Base-by-base conservation (phyloP, 2,329 filamentous ascomycete species). In the Talaromyces marneffei region DNA sequence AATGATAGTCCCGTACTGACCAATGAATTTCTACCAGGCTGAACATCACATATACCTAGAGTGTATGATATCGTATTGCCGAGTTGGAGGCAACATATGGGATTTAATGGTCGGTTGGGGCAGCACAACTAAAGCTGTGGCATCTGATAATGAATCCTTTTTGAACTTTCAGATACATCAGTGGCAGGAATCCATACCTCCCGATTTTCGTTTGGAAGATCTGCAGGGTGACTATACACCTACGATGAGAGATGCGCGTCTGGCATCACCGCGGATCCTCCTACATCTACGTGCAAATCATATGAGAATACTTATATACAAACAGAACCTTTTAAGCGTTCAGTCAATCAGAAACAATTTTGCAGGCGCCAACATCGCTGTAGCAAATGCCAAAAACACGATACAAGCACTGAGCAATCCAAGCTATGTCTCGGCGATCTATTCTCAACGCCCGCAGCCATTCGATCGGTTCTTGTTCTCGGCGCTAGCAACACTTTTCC, bases 211-310 rank as follows among this genome's bases (percentile, higher is more conserved):
- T 77, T 80, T 90, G 78, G 67, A 82, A 73, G 74, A 83, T 71
- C 63, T 80, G 12, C 73, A 76, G 16, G 66, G 66, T 40, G 74
- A 67, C 59, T 71, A 68, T 53, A 72, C 80, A 1, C 79, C 79
- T 0, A 80, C 68, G 20, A 62, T 52, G 7, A 63, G 83, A 0
- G 82, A 82, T 8, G 88, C 90, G 65, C 86, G 86, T 63, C 76
- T 87, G 4, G 87, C 87, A 64, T 86, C 92, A 1, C 80, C 95
- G 6, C 88, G 89, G 61, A 87, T 95, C 27, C 85, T 94, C 73
- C 89, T 94, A 12, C 92, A 94, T 70, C 79, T 96, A 7, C 85
- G 92, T n/a, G 83, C 90, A 1, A 96, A 96, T 68, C 92, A 95
- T 77, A 89, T 96, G 76, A 88, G 92, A 5, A 93, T 92, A 66